A percentile compares a stretch with the other conserved stretches of the same genome.
These are phyloP conservation scores for Apiospora phragmitis DNA, from an alignment of 2,329 filamentous ascomycete genomes.

Conservation along the genomic window DNA sequence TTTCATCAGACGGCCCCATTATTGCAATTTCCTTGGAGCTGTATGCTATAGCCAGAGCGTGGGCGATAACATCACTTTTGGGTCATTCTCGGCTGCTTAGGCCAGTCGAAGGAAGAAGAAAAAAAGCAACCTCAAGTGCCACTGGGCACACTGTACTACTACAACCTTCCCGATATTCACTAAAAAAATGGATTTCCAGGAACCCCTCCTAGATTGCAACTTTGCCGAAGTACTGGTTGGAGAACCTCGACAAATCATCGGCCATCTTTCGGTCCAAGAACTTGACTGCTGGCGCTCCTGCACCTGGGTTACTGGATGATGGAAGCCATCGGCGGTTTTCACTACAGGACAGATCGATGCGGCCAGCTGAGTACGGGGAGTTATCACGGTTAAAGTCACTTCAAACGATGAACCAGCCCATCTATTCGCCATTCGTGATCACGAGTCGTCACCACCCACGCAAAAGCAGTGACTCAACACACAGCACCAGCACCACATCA, in stretches of 20 bases:
- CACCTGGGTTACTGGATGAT: slow-evolving; percentile 34
- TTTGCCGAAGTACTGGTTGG: slow-evolving; percentile 57
- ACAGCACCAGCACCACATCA: slow-evolving; percentile 35
- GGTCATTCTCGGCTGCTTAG: neutral
- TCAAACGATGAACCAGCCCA: slow-evolving; percentile 23
- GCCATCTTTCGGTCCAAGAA: slow-evolving; percentile 49
- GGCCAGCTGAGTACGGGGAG: slow-evolving; percentile 14
- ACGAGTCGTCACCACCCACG: slow-evolving; percentile 20
- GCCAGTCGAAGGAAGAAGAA: neutral
- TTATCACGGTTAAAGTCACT: slow-evolving; percentile 25
- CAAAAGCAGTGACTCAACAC: slow-evolving; percentile 26
- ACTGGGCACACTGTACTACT: neutral
- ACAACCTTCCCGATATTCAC: neutral
- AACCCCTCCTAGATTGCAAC: slow-evolving; percentile 42
- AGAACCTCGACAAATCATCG: slow-evolving; percentile 53
- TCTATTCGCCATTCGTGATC: slow-evolving; percentile 25
- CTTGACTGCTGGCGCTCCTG: slow-evolving; percentile 53
- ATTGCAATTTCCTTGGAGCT: neutral
- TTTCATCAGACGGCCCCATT: slow-evolving; percentile 6
- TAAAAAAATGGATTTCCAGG: slow-evolving; percentile 14
- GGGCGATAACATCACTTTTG: neutral
- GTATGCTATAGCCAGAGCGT: neutral
- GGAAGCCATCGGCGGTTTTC: slow-evolving; percentile 27
- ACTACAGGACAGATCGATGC: slow-evolving; percentile 23
- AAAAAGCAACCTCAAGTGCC: neutral